phyloP scores from a whole-genome alignment of 2,329 filamentous ascomycete genomes.

The Trichoderma sp. region DNA sequence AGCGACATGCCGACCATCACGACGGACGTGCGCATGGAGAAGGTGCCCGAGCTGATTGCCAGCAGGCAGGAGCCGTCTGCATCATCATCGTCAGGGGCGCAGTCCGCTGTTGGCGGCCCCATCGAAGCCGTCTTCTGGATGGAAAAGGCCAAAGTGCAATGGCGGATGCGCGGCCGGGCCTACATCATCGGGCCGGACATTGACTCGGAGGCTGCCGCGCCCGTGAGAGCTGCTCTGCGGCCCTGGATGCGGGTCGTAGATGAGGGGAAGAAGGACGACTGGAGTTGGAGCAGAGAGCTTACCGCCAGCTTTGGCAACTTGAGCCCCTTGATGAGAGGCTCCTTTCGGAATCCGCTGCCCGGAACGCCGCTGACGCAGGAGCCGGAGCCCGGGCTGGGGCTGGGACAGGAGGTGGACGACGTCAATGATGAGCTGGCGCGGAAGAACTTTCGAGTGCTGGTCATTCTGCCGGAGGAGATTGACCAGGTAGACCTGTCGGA shows the following conservation, averaged over 20 bases:
- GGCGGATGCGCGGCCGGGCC: slow-evolving; percentile 77
- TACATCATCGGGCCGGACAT: slow-evolving; percentile 75
- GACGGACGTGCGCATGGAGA: slow-evolving; percentile 86
- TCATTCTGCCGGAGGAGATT: slow-evolving; percentile 76
- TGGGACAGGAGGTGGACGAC: slow-evolving; percentile 69
- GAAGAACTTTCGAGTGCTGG: slow-evolving; percentile 78
- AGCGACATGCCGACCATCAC: slow-evolving; percentile 82
- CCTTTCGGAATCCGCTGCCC: slow-evolving; percentile 72
- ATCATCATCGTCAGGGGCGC: slow-evolving; percentile 34
- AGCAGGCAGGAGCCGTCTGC: slow-evolving; percentile 41
- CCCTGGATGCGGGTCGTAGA: slow-evolving; percentile 59
- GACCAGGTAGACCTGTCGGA: slow-evolving; percentile 74
- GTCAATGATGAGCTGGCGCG: slow-evolving; percentile 71
- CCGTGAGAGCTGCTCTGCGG: slow-evolving; percentile 62
- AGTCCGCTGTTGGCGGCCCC: slow-evolving; percentile 64
- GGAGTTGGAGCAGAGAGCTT: slow-evolving; percentile 79
- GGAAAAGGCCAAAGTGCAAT: slow-evolving; percentile 71
- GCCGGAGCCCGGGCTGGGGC: slow-evolving; percentile 46
- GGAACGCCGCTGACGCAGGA: slow-evolving; percentile 61
- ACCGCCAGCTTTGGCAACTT: slow-evolving; percentile 90
- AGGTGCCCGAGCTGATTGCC: slow-evolving; percentile 70
- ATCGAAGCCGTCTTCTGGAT: slow-evolving; percentile 89
- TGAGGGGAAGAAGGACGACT: slow-evolving; percentile 44
- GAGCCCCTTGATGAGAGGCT: slow-evolving; percentile 75
- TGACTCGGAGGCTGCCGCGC: slow-evolving; percentile 47